A percentile compares a stretch with the other conserved stretches of the same genome.
phyloP scores from a whole-genome alignment of 2,329 filamentous ascomycete genomes.

The Colletotrichum horii region DNA sequence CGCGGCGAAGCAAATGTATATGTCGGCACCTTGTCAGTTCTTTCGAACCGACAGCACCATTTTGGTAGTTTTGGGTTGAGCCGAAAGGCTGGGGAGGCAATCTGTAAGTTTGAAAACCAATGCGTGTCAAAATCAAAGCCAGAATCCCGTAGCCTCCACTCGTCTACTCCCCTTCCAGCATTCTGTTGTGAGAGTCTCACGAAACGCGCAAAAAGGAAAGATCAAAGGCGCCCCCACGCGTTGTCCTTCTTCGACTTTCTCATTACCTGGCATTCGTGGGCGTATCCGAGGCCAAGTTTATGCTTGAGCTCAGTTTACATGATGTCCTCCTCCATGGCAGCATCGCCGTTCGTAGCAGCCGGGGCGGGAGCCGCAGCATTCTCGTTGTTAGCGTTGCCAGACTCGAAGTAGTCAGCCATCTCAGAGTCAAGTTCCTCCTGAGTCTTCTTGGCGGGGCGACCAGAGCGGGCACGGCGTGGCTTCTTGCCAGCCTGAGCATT shows the following conservation, averaged over 20 bases:
- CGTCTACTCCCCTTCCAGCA: constrained; percentile 9
- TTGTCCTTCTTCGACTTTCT: not conserved
- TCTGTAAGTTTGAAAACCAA: constrained; percentile 18
- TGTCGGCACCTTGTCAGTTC: not conserved
- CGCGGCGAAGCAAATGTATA: constrained; percentile 7
- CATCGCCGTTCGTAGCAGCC: constrained; percentile 55
- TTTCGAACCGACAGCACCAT: not conserved
- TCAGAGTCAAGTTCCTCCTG: constrained; percentile 95
- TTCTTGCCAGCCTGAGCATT: constrained; percentile 58
- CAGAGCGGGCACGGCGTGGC: constrained; percentile 60
- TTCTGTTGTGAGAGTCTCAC: constrained; percentile 2
- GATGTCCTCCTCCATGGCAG: constrained; percentile 72
- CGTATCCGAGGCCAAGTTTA: not conserved
- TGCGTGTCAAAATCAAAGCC: constrained; percentile 12
- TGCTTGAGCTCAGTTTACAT: constrained; percentile 37
- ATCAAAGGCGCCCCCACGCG: not conserved
- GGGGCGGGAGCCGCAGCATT: constrained; percentile 51
- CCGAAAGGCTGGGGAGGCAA: constrained; percentile 7
- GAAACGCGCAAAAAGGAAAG: constrained; percentile 14
- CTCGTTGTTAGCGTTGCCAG: constrained; percentile 45
- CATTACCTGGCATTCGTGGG: not conserved
- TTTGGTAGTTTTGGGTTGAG: constrained; percentile 6
- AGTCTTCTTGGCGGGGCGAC: constrained; percentile 82
- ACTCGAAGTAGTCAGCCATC: constrained; percentile 93
- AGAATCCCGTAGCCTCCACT: constrained; percentile 9